Percentiles rank a stretch among this genome's conserved stretches.
Evolutionary conservation across 805 yeast species (phyloP).

Genomic region (Scheffersomyces spartinae): DNA sequence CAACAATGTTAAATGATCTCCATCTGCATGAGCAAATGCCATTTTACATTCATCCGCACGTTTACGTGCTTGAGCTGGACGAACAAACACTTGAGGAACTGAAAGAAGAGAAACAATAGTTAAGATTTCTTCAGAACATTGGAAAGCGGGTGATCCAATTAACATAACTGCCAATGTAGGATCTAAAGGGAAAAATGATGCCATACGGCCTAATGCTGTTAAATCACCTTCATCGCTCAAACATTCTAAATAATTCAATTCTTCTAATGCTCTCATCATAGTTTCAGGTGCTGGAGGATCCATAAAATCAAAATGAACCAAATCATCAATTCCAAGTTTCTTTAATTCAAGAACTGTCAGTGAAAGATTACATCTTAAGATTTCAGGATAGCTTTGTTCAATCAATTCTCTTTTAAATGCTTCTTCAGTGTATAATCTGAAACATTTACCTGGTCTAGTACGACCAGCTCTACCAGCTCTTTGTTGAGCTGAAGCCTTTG

Average conservation of each 20-base stretch:
- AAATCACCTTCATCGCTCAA: slow-evolving; percentile 85
- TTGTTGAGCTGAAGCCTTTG: slow-evolving; percentile 96
- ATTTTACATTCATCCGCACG: slow-evolving; percentile 87
- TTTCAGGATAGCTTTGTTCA: slow-evolving; percentile 95
- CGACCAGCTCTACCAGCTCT: slow-evolving; percentile 99
- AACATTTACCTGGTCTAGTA: slow-evolving; percentile 96
- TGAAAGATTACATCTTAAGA: slow-evolving; percentile 79
- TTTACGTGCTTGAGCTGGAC: slow-evolving; percentile 81
- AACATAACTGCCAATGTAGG: slow-evolving; percentile 92
- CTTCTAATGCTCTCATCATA: slow-evolving; percentile 98
- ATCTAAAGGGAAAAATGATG: slow-evolving; percentile 90
- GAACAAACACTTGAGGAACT: slow-evolving; percentile 88
- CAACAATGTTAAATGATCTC: slow-evolving; percentile 85
- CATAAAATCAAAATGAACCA: slow-evolving; percentile 97
- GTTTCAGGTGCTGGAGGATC: slow-evolving; percentile 99
- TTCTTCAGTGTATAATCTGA: slow-evolving; percentile 91
- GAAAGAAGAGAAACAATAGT: slow-evolving; percentile 83
- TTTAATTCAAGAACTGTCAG: slow-evolving; percentile 88
- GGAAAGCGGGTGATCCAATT: slow-evolving; percentile 74
- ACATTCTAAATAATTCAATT: slow-evolving; percentile 81
- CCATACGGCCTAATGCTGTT: slow-evolving; percentile 80
- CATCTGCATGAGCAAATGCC: slow-evolving; percentile 84
- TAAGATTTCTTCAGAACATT: slow-evolving; percentile 81
- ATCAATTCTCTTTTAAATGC: slow-evolving; percentile 89
- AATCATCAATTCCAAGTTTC: slow-evolving; percentile 88